Base-by-base conservation (phyloP, 2,329 filamentous ascomycete species). In the Phialophora tarda region DNA sequence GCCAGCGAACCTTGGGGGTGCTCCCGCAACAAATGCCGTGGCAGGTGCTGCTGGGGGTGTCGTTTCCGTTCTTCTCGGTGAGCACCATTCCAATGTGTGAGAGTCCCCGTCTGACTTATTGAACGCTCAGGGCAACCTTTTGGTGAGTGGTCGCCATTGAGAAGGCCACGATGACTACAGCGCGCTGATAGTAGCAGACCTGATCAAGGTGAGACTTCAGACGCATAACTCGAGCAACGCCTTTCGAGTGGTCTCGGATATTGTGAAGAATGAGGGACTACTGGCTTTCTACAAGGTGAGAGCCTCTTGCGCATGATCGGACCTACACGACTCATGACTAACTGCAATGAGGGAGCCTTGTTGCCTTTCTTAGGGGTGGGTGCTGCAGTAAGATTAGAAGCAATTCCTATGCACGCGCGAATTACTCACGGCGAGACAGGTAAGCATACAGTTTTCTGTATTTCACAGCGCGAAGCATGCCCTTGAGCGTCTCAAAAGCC, bases 381-480 rank as follows among this genome's bases (percentile, higher is more conserved):
- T 48, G 41, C 56, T 17, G 56, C 56, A 14, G 48, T 51, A 51
- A 26, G 48, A 21, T 7, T 51, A 11, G 48, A 4, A 10, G 48
- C 11, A 51, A 11, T 24, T 26, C 21, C 21, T 3, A 17, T 30
- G 6, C 21, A 24, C 1, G 23, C 7, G 47, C n/a, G 6, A 11
- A 8, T 26, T 17, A 26, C 48, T 51, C 8, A 51, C 24, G 21
- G 21, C 21, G 12, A 23, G 24, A 12, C 48, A 51, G 44, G 66
- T 69, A 10, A 55, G 64, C 60, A 66, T 66, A 14, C 66, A 69
- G 54, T 66, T 66, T 24, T 53, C 60, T 4, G 56, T 59, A 26
- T 69, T 69, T 56, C 66, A 69, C 38, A 44, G 41, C 41, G 26
- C 53, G 7, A 53, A 23, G 21, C 60, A 67, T 12, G 32, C 44